Conservation (phyloP, 306 rosid species). For the Begonia loranthoides region DNA sequence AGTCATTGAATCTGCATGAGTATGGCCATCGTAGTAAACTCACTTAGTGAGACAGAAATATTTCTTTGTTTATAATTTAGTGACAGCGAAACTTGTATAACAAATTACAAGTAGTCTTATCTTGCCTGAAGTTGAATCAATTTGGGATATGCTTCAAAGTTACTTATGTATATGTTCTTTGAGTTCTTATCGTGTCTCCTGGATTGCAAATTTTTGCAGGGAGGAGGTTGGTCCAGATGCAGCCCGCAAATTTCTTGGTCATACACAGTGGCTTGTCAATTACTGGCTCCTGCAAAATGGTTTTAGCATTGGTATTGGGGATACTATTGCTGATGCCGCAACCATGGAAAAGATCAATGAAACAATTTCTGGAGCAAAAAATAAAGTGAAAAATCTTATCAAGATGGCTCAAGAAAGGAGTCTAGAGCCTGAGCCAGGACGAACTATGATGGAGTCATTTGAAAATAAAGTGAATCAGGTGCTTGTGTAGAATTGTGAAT, state of each 20-base stretch:
- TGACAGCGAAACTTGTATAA: too few species aligned
- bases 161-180: background rate
- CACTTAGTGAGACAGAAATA: too few species aligned
- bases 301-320: constrained; percentile 96
- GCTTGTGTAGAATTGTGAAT: background rate
- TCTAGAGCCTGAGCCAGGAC: constrained; percentile 94
- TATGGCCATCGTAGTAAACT: too few species aligned
- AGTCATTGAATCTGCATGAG: too few species aligned
- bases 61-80: too few species aligned
- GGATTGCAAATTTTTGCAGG: constrained; percentile 34
- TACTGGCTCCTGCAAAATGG: constrained; percentile 96
- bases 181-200: background rate
- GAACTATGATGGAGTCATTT: constrained; percentile 95
- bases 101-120: too few species aligned
- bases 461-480: constrained; percentile 98
- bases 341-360: constrained; percentile 89
- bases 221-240: constrained; percentile 99
- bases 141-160: too few species aligned
- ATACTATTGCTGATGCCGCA: constrained; percentile 91
- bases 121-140: too few species aligned
- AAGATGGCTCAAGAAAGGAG: constrained; percentile 71
- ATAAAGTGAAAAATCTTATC: constrained; percentile 79
- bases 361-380: constrained; percentile 78
- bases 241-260: constrained; percentile 96
- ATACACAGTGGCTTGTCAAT: constrained; percentile 97